These are phyloP conservation scores for Exophiala sp. DNA, from an alignment of 2,329 filamentous ascomycete genomes.

Conservation along the genomic window DNA sequence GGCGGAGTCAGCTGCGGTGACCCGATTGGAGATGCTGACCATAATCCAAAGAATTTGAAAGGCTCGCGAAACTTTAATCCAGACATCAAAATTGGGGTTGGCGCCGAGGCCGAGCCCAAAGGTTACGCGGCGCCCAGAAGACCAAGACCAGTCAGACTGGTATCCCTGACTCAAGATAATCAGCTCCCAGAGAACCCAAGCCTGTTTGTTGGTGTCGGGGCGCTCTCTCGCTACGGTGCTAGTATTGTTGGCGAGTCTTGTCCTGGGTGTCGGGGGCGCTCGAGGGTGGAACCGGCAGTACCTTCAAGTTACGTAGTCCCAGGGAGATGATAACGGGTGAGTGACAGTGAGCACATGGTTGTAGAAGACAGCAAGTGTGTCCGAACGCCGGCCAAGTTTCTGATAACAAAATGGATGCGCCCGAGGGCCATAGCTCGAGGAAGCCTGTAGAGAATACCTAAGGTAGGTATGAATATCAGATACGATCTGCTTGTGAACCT, in stretches of 20 bases:
- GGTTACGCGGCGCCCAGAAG: slow-evolving; percentile 17
- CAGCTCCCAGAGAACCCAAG: slow-evolving; percentile 19
- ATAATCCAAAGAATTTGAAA: background rate
- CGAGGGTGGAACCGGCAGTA: background rate
- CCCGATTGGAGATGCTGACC: background rate
- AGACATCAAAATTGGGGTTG: background rate
- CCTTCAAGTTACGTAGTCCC: too few species aligned
- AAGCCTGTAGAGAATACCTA: too few species aligned
- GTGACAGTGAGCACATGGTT: too few species aligned
- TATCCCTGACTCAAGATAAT: background rate
- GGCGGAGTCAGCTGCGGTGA: background rate
- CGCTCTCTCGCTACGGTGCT: background rate
- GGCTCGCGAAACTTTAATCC: background rate
- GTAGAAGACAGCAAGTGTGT: too few species aligned
- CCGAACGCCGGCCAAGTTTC: too few species aligned
- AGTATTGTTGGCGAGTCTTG: background rate
- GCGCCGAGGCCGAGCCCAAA: slow-evolving; percentile 5
- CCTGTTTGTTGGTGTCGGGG: slow-evolving; percentile 5
- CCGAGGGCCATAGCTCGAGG: too few species aligned
- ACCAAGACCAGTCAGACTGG: background rate
- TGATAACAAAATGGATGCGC: too few species aligned
- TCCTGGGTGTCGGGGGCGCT: background rate
- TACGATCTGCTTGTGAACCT: too few species aligned
- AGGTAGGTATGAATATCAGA: too few species aligned
- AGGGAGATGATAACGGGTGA: too few species aligned